Base-by-base conservation (phyloP, 2,329 filamentous ascomycete genomes). In the Paramyrothecium sp. region DNA sequence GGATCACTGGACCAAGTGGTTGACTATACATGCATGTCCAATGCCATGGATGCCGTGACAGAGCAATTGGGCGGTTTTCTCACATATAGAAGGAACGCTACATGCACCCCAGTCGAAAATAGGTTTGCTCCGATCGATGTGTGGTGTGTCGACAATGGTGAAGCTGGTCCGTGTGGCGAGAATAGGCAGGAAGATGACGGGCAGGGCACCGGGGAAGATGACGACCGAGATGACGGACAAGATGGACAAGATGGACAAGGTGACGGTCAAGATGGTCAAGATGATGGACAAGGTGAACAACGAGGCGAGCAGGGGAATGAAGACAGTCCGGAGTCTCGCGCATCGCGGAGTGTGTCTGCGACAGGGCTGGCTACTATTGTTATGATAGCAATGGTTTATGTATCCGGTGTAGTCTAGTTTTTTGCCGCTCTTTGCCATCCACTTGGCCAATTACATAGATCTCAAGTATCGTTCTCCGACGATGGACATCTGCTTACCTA, bases 1-100 rank as follows among this genome's bases (percentile, higher is more conserved):
- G 51, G 51, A 38, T 34, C 23, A 34, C 17, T 53, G 30, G 51
- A 41, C 26, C 23, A 53, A 34, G 26, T 53, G 26, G 51, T 21
- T 30, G 19, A 53, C 30, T 34, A 53, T 53, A 41, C 51, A 38
- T 53, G 51, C 51, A 53, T 53, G 51, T 53, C 51, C n/a, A 41
- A 34, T 41, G 51, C 51, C 16, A 53, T 53, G 51, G 51, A 53
- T 41, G n/a, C 30, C 20, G 30, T 53, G 23, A 53, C 51, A 22
- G 23, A 34, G 20, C 51, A 53, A 41, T 22, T 53, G 51, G 51
- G 30, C 26, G 51, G 34, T 41, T 20, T 53, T 53, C 30, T 53
- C 26, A 53, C 51, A 41, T 41, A 53, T 21, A n/a, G 20, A 34
- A 33, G 34, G 30, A 22, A 53, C 30, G 51, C 51, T 41, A 53